These are phyloP conservation scores for Lactarius hengduanensis DNA, from an alignment of 768 basidiomycete genomes.

Conservation along the genomic window DNA sequence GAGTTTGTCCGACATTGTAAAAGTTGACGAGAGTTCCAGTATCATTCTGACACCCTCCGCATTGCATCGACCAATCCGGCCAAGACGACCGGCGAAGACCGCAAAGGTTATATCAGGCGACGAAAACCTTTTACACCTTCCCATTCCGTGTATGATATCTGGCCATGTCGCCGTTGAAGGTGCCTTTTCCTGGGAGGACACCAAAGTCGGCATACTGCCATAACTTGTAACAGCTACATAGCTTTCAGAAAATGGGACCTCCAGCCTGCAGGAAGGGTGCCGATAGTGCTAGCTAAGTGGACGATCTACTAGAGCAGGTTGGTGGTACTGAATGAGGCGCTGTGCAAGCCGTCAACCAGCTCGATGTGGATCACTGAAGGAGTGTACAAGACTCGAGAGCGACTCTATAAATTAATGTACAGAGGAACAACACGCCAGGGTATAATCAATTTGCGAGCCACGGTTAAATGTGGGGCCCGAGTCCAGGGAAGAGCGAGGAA, in stretches of 20 bases:
- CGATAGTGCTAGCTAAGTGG: conserved; percentile 47
- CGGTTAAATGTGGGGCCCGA: too few relatives aligned
- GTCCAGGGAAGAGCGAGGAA: background rate
- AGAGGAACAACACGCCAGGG: too few relatives aligned
- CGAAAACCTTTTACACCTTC: too few relatives aligned
- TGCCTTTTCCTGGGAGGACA: conserved; percentile 54
- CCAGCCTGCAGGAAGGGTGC: conserved; percentile 61
- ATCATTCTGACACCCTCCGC: too few relatives aligned
- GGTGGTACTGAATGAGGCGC: conserved; percentile 42
- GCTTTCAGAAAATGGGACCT: conserved; percentile 27
- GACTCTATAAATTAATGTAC: too few relatives aligned
- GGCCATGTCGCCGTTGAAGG: conserved; percentile 53
- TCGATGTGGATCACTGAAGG: too few relatives aligned
- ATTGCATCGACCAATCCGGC: too few relatives aligned
- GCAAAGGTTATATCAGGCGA: too few relatives aligned
- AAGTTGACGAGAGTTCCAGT: too few relatives aligned
- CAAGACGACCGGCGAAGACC: too few relatives aligned
- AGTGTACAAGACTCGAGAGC: too few relatives aligned
- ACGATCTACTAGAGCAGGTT: conserved; percentile 53
- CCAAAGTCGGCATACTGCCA: conserved; percentile 62
- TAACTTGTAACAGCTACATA: conserved; percentile 40
- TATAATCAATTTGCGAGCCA: conserved; percentile 18
- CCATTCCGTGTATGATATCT: conserved; percentile 28
- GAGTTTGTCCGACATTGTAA: too few relatives aligned
- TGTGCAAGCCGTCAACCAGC: conserved; percentile 26